These are phyloP conservation scores for Penicillium occitanis DNA, from an alignment of 2,329 filamentous ascomycete species.

Conservation along the genomic window DNA sequence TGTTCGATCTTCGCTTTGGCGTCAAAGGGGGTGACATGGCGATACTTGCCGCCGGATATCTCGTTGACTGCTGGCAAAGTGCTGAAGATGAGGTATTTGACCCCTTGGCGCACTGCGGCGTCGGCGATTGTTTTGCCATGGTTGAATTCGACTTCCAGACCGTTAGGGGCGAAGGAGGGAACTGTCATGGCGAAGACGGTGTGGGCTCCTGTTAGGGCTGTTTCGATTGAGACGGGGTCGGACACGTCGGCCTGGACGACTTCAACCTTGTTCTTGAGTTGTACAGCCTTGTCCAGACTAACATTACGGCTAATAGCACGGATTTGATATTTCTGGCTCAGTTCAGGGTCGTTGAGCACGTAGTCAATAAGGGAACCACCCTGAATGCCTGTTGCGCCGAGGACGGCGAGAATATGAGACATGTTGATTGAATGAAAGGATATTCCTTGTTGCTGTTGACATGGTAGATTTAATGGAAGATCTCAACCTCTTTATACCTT, in stretches of 20 bases:
- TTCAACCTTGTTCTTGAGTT: not conserved
- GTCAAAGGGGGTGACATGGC: not conserved
- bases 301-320: not conserved
- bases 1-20: not conserved
- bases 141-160: not conserved
- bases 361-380: not conserved
- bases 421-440: not conserved
- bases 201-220: not conserved
- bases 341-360: not conserved
- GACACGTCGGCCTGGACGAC: not conserved
- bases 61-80: not conserved
- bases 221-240: not conserved
- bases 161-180: not conserved
- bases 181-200: not conserved
- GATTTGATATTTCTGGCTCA: not conserved
- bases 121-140: not conserved
- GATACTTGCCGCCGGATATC: not conserved
- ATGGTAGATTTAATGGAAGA: not conserved
- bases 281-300: not conserved
- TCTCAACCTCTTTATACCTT: not conserved
- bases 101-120: not conserved
- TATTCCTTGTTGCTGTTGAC: not conserved
- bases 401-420: not conserved
- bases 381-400: not conserved
- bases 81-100: not conserved